Evolutionary conservation across 192 early-diverging fungal genomes (phyloP).

Genomic region (Phycomyces blakesleeanus): DNA sequence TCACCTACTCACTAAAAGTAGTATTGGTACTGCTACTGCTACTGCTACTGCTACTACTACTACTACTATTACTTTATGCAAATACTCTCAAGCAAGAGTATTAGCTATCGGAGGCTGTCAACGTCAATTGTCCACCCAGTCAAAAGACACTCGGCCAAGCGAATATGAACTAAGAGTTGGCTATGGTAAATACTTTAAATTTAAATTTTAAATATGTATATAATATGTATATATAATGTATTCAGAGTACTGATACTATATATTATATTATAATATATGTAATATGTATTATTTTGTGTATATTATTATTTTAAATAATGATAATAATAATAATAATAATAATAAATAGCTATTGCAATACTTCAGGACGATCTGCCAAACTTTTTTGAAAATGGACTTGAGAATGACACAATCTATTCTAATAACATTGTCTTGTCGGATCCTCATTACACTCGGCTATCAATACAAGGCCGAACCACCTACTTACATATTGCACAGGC

Average conservation of each 20-base stretch:
- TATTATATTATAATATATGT: no score
- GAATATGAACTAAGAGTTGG: constrained; percentile 22
- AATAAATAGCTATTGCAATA: constrained; percentile 43
- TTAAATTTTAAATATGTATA: neutral
- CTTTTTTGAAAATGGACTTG: constrained; percentile 49
- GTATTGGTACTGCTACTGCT: no score
- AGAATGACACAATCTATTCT: constrained; percentile 44
- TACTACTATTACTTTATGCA: neutral
- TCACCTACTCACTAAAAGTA: neutral
- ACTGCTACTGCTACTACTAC: no score
- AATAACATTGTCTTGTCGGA: constrained; percentile 47
- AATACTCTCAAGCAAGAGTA: neutral
- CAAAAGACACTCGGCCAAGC: neutral
- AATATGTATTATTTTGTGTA: no score
- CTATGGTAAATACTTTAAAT: constrained; percentile 11
- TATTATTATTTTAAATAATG: no score
- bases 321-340: no score
- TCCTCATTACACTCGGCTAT: constrained; percentile 49
- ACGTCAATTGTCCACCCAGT: neutral
- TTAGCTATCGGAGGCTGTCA: no score
- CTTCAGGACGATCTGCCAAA: constrained; percentile 46
- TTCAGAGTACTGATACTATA: neutral
- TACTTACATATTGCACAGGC: constrained; percentile 50
- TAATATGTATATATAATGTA: neutral
- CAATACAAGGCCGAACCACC: constrained; percentile 41